Base-by-base conservation (phyloP, 768 basidiomycete species). In the Mycena kentingensis region DNA sequence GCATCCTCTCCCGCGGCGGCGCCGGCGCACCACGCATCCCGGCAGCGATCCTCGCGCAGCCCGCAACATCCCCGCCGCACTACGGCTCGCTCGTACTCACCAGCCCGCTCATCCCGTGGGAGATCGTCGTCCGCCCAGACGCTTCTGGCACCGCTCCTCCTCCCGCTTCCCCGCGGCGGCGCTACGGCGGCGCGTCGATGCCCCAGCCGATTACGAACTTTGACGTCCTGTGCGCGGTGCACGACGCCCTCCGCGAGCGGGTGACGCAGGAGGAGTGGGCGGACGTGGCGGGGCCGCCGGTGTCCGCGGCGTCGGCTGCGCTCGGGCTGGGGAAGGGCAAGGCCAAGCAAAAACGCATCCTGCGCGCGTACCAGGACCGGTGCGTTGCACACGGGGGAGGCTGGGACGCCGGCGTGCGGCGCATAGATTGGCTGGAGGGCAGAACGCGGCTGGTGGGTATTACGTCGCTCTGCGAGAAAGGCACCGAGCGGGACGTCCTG, bases 241-340 rank as follows among this genome's bases (percentile, higher is more conserved):
- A 88, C 57, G 71, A 72, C 15, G 79, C 82, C 3, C 77, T 88
- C 36, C 65, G 77, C 39, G 67, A 70, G 15, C 77, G 80, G n/a
- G 77, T 86, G 6, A 84, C 83, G 11, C 77, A 78, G 3, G 76
- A 79, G 47, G 86, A 88, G 59, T 88, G 87, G 86, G 78, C 79
- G 42, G 67, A 10, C 19, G 18, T 37, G 12, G 36, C 11, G 36
- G 11, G 19, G 11, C 18, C 10, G 36, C 18, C 36, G 18, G 19
- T 10, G 6, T 37, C 36, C 10, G 7, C 11, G 19, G 12, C 18
- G 36, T 18, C 8, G 18, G 11, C 36, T 10, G 7, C 36, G 36
- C 36, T 37, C 11, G 36, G 73, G 0, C 73, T 88, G 4, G 83
- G 82, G 0, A 70, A 77, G 43, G 77, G 78, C 12, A 81, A 79